Percentiles rank a stretch among this genome's conserved stretches.
These are phyloP conservation scores for Thalassiosira hispida DNA, from an alignment of 352 stramenopile species.

Conservation along the genomic window DNA sequence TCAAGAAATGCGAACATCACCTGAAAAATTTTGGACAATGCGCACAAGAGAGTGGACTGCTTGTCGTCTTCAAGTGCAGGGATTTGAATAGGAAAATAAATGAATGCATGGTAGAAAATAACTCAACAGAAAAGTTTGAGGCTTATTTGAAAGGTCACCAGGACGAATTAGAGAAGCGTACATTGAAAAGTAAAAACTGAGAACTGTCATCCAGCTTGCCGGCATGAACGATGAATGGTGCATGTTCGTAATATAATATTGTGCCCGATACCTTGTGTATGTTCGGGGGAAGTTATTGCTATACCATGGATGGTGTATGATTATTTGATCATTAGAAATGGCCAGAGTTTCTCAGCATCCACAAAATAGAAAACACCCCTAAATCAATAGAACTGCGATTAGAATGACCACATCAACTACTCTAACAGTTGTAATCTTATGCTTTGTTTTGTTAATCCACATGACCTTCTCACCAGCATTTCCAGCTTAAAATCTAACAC, in stretches of 20 bases:
- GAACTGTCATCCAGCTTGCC: too few species aligned
- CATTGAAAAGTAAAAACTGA: slow-evolving; percentile 48
- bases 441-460: slow-evolving; percentile 1
- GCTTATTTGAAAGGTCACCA: slow-evolving; percentile 76
- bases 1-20: slow-evolving; percentile 80
- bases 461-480: not conserved
- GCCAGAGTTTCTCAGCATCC: too few species aligned
- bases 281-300: too few species aligned
- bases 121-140: slow-evolving; percentile 80
- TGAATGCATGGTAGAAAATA: slow-evolving; percentile 83
- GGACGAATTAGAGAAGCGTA: slow-evolving; percentile 62
- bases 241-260: too few species aligned
- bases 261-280: too few species aligned
- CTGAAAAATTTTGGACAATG: slow-evolving; percentile 82
- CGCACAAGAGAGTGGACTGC: slow-evolving; percentile 77
- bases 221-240: too few species aligned
- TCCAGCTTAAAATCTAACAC: not conserved
- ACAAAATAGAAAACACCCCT: too few species aligned
- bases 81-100: slow-evolving; percentile 81
- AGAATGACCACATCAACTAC: too few species aligned
- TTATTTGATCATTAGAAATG: too few species aligned
- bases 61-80: slow-evolving; percentile 83
- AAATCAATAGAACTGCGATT: too few species aligned
- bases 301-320: too few species aligned
- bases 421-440: too few species aligned